Conservation (phyloP, 495 filamentous ascomycete genomes). For the Diplogelasinospora grovesii region DNA sequence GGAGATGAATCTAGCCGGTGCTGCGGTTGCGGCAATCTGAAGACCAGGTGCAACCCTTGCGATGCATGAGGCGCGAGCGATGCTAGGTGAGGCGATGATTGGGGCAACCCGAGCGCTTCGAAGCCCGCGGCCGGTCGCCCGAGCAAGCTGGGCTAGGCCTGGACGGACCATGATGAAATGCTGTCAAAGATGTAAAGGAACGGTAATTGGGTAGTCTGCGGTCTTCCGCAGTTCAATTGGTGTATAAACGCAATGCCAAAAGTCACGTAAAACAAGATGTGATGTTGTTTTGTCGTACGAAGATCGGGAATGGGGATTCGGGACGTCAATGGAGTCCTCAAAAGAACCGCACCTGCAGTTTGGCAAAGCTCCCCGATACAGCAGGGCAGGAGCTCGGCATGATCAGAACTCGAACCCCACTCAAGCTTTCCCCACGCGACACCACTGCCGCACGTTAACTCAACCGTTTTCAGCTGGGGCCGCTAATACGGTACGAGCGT, state of each 20-base stretch:
- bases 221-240: not conserved
- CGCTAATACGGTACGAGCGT: no score
- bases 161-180: constrained; percentile 24
- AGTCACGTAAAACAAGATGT: no score
- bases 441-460: no score
- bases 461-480: not conserved
- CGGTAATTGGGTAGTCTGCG: not conserved
- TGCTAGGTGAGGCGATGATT: constrained; percentile 1
- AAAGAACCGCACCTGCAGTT: not conserved
- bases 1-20: constrained; percentile 10
- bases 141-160: constrained; percentile 17
- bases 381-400: not conserved
- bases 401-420: constrained; percentile 11
- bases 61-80: constrained; percentile 2
- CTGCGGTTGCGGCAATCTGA: not conserved
- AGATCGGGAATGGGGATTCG: no score
- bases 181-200: not conserved
- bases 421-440: constrained; percentile 4
- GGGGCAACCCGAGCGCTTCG: constrained; percentile 3
- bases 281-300: no score
- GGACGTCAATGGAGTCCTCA: no score
- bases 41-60: not conserved
- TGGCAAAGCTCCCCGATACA: not conserved
- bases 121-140: constrained; percentile 14
- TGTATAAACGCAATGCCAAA: not conserved